Evolutionary conservation across 495 filamentous ascomycete species (phyloP).

Genomic region (Neurospora terricola): DNA sequence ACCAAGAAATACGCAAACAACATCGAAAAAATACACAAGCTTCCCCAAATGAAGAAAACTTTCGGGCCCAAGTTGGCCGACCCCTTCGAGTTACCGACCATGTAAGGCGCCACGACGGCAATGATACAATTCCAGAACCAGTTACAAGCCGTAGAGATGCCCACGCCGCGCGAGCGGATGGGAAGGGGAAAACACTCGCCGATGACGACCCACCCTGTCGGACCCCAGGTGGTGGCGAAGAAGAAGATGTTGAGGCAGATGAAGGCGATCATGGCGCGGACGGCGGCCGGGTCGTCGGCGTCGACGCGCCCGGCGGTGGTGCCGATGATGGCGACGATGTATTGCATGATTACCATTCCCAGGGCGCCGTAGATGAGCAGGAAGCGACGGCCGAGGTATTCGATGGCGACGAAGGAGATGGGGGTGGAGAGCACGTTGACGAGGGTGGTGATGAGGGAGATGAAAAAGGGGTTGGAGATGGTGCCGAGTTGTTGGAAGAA

Average conservation of each 20-base stretch:
- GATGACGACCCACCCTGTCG: slow-evolving; percentile 69
- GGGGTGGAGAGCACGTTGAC: slow-evolving; percentile 80
- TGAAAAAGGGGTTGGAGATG: slow-evolving; percentile 67
- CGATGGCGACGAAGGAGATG: slow-evolving; percentile 70
- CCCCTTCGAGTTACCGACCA: slow-evolving; percentile 52
- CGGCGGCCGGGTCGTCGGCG: slow-evolving; percentile 44
- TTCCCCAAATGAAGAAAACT: slow-evolving; percentile 73
- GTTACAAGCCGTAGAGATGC: slow-evolving; percentile 70
- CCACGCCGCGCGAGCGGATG: slow-evolving; percentile 72
- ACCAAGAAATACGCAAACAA: slow-evolving; percentile 69
- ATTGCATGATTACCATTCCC: slow-evolving; percentile 74
- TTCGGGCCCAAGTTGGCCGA: slow-evolving; percentile 61
- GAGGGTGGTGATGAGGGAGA: slow-evolving; percentile 68
- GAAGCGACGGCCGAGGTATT: slow-evolving; percentile 66
- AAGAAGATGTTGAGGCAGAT: slow-evolving; percentile 79
- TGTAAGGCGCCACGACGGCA: slow-evolving; percentile 64
- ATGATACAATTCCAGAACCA: slow-evolving; percentile 81
- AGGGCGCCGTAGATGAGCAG: slow-evolving; percentile 66
- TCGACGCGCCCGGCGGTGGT: slow-evolving; percentile 40
- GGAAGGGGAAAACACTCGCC: slow-evolving; percentile 80
- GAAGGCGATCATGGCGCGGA: slow-evolving; percentile 60
- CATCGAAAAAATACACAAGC: slow-evolving; percentile 51
- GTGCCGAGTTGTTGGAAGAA: slow-evolving; percentile 67
- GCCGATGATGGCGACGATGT: slow-evolving; percentile 69
- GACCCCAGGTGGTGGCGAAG: slow-evolving; percentile 73